Percentiles rank a stretch among this genome's conserved stretches.
These are phyloP conservation scores for Leucocoprinus sp. DNA, from an alignment of 768 basidiomycete genomes.

Conservation along the genomic window DNA sequence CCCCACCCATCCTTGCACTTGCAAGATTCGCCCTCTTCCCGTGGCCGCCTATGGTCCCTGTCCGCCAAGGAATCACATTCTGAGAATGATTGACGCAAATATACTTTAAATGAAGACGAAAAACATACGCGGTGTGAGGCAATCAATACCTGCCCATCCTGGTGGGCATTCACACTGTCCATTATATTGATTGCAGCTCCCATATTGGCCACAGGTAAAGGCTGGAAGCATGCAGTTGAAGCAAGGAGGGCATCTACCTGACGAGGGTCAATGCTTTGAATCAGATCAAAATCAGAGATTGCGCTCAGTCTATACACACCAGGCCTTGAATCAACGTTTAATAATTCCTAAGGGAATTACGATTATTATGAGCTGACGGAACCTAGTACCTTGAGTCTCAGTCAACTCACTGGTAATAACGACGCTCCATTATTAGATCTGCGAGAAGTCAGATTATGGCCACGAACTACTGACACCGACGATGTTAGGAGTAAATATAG, in stretches of 20 bases:
- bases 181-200: slow-evolving; percentile 82
- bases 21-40: slow-evolving; percentile 70
- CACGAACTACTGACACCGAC: background rate
- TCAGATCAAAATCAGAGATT: background rate
- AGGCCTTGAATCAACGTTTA: background rate
- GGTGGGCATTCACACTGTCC: slow-evolving; percentile 96
- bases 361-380: background rate
- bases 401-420: slow-evolving; percentile 3
- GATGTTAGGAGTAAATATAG: slow-evolving; percentile 2
- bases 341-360: slow-evolving; percentile 3
- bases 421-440: slow-evolving; percentile 3
- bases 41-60: slow-evolving; percentile 73
- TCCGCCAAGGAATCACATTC: slow-evolving; percentile 95
- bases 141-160: slow-evolving; percentile 98
- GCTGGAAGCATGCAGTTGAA: slow-evolving; percentile 94
- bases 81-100: slow-evolving; percentile 20
- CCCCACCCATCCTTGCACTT: slow-evolving; percentile 93
- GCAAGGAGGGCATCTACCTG: slow-evolving; percentile 74
- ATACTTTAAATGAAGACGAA: slow-evolving; percentile 8
- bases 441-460: background rate
- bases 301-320: background rate
- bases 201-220: slow-evolving; percentile 90
- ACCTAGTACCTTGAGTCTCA: background rate
- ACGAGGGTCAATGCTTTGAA: background rate
- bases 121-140: slow-evolving; percentile 71